Conservation (phyloP, 2,329 filamentous ascomycete genomes). For the Cladosporium sp. region DNA sequence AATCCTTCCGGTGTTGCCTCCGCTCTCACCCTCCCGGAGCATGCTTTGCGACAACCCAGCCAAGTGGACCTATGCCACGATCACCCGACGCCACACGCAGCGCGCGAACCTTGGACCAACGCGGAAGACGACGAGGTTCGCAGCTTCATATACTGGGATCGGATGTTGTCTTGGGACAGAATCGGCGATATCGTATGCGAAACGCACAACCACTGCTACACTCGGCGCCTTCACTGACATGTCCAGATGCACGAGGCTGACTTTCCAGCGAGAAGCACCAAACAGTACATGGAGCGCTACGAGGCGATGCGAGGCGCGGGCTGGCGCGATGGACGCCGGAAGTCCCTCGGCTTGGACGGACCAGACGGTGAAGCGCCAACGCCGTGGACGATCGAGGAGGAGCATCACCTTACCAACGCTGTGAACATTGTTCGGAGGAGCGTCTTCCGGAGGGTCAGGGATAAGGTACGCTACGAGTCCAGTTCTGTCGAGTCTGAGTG, state of each 20-base stretch:
- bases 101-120: not conserved
- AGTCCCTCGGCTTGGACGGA: not conserved
- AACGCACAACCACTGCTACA: not conserved
- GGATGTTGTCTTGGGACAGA: not conserved
- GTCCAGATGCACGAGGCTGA: not conserved
- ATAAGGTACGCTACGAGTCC: not conserved
- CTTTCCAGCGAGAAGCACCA: not conserved
- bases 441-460: not conserved
- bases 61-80: not conserved
- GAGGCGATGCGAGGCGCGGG: not conserved
- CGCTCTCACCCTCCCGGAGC: not conserved
- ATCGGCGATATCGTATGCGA: not conserved
- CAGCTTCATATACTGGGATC: not conserved
- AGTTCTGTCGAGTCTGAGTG: not conserved
- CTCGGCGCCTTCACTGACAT: not conserved
- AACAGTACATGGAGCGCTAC: not conserved
- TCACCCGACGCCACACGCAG: not conserved
- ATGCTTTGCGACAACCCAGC: not conserved
- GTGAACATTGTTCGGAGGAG: not conserved
- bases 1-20: not conserved
- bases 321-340: not conserved
- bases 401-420: not conserved
- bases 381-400: not conserved
- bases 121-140: not conserved
- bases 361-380: not conserved